Conservation (phyloP, 805 yeast genomes). For the Myxozyma nipponensis region DNA sequence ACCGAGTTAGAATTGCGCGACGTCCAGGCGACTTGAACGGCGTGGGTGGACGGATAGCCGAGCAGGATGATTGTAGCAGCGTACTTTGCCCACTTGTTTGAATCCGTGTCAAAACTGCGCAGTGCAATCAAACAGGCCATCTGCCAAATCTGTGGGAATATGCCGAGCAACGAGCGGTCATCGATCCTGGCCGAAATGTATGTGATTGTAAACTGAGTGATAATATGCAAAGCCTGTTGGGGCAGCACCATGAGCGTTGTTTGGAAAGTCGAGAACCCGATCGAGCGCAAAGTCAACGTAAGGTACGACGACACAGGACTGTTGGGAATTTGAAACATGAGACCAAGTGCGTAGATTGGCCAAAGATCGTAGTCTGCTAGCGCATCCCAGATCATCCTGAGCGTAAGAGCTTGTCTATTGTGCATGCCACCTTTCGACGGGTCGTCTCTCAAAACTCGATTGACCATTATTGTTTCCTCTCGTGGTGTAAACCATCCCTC, state of each 20-base stretch:
- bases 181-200: slow-evolving; percentile 23
- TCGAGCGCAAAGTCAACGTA: slow-evolving; percentile 46
- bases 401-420: slow-evolving; percentile 52
- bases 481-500: slow-evolving; percentile 52
- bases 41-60: slow-evolving; percentile 40
- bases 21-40: slow-evolving; percentile 55
- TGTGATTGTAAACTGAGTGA: slow-evolving; percentile 37
- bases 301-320: slow-evolving; percentile 44
- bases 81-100: slow-evolving; percentile 22
- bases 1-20: slow-evolving; percentile 60
- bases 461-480: slow-evolving; percentile 57
- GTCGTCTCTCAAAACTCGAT: slow-evolving; percentile 58
- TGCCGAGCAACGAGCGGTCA: slow-evolving; percentile 7
- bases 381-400: slow-evolving; percentile 38
- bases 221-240: slow-evolving; percentile 32
- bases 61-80: slow-evolving; percentile 32
- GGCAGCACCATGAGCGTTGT: slow-evolving; percentile 55
- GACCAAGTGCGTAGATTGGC: slow-evolving; percentile 52
- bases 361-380: slow-evolving; percentile 51
- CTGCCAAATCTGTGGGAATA: slow-evolving; percentile 8
- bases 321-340: slow-evolving; percentile 43
- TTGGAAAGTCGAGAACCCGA: slow-evolving; percentile 53
- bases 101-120: not conserved
- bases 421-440: slow-evolving; percentile 64
- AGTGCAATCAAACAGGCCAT: slow-evolving; percentile 28